Evolutionary conservation across 139 green algal species (phyloP), one percentile per base, ranked within the genome.

Genomic region (Coelastrella sp.): DNA sequence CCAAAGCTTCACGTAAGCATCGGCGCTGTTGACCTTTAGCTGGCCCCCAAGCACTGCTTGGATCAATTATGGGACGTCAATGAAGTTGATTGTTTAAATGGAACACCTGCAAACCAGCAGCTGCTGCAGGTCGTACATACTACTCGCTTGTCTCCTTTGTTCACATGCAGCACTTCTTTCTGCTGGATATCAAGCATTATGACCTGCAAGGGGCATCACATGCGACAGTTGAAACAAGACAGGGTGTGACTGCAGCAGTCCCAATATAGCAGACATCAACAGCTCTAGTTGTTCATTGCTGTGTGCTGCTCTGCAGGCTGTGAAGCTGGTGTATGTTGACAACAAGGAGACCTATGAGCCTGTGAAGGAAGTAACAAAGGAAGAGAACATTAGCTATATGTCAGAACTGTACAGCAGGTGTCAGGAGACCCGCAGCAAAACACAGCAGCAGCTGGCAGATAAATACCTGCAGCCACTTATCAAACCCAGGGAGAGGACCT

Each of bases 311-410:
- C 3, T 24, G 27, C 63, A 91, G 59, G 87, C 87, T 25, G 87
- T 91, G 49, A 85, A 86, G 63, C 87, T 91, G 63, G 63, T 82
- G 35, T 91, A 82, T 72, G 78, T 87, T 15, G 79, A 68, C 78
- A 72, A 27, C 20, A 87, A 79, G 75, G 87, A 91, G 78, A 10
- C 22, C 9, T 82, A 66, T 4, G 66, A 70, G 61, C 63, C 35
- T 8, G 57, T 87, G 10, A 87, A 87, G 12, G 79, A 85, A n/a
- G 20, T 72, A 6, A 85, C 9, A 12, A 82, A 72, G 35, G 56
- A 87, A 58, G 87, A 91, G 27, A 91, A 91, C 78, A 91, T 91
- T 20, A 60, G 4, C 11, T 91, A 91, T 78, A 91, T 91, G 87
- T 22, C 78, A 22, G 56, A 87, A 3, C 79, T 91, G 22, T 91